Base-by-base conservation (phyloP, 2,329 filamentous ascomycete species). In the Fonsecaea erecta region DNA sequence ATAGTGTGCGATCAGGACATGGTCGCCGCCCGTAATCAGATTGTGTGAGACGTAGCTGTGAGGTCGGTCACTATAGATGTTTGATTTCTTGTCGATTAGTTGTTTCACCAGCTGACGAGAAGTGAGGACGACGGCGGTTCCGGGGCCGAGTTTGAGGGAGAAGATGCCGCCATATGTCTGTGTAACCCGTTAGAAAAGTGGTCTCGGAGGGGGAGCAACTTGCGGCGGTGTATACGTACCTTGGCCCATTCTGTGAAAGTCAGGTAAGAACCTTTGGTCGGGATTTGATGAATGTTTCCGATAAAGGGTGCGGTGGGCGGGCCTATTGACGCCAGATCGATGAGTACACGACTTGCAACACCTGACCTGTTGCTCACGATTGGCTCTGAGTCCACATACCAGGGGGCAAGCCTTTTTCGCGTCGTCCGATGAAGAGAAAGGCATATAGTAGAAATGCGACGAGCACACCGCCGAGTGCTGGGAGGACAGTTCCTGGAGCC, bases 1-100 rank as follows among this genome's bases (percentile, higher is more conserved):
- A 53, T 83, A 81, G 40, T 81, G 72, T 78, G 84, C 82, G 26
- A 80, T 69, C 2, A 83, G 74, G 3, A 83, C 72, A 68, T 84
- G 82, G 66, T 84, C 77, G 1, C 81, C 80, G 2, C 76, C 73
- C 2, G 79, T 79, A 55, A 84, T 81, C 28, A 84, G 71, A 12
- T 71, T 69, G 35, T 80, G 72, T 1, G 76, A 74, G 9, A 84
- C 78, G 61, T 81, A 79, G 0, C 76, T 79, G 0, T 72, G 68
- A 0, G 82, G 81, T 4, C 82, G 73, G 35, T 78, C 73, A 60
- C 76, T 81, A 69, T 81, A 83, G 8, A 79, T 77, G 30, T 72
- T 73, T 34, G 76, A 79, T 53, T 77, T 80, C 71, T 80, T 81
- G 70, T 83, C 82, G 12, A 84, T 60, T 1, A 81, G 74, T 54